Base-by-base conservation (phyloP, 164 flowering plant species). In the Platanus orientalis region DNA sequence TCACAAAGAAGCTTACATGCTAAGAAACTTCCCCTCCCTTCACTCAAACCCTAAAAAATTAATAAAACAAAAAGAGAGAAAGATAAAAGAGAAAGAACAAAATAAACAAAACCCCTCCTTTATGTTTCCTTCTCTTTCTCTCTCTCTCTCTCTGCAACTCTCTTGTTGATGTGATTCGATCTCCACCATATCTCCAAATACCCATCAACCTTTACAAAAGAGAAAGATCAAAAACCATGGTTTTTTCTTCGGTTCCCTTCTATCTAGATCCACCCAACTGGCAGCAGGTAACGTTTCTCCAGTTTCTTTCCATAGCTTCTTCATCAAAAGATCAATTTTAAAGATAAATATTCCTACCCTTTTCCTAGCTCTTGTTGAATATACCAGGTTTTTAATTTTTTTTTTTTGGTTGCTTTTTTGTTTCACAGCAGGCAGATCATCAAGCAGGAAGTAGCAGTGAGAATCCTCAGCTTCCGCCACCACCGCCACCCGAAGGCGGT, bases 191-290 rank as follows among this genome's bases (percentile, higher is more conserved):
- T 55, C 70, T 66, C 62, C 67, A 73, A 70, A 71, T 70, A 79
- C 81, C 69, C 78, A 77, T 66, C 70, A 68, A 79, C 73, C 81
- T 82, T 86, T 82, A 71, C 73, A 79, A 80, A 82, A 81, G 72
- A 79, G 73, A 81, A 58, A 72, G 17, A 44, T 5, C 60, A 64
- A 57, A 54, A 73, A 63, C 79, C 73, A 90, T 90, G 96, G 88
- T 73, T 75, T 89, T 85, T 71, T 61, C 96, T 47, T 83, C 91
- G 42, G 45, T 84, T 67, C 89, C 89, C 52, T 62, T 83, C 69
- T 90, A 84, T 83, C 82, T 85, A 74, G 90, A 89, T 81, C 81
- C 93, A 67, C 71, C 85, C 83, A 85, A 84, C 77, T 90, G 93
- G 93, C 90, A 85, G 56, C 90, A 85, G 78, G 86, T 83, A 69